Base-by-base conservation (phyloP, 1,139 yeast genomes). In the Candida sojae region DNA sequence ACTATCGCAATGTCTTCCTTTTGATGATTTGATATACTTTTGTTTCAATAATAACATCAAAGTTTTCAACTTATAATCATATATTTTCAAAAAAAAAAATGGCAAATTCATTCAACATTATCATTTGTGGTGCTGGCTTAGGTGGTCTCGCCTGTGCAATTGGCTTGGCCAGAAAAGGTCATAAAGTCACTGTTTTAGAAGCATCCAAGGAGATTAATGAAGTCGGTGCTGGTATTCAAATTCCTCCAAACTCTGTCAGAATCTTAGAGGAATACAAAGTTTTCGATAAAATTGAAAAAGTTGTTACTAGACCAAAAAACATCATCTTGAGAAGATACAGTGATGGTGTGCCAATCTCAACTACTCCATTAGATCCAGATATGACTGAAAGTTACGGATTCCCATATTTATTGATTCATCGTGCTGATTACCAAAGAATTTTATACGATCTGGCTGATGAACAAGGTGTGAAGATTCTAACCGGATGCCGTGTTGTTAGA, bases 161-260 rank as follows among this genome's bases (percentile, higher is more conserved):
- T 21, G 69, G 70, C 2, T 53, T 71, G 44, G 57, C 58, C 34
- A 51, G 60, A 45, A 61, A 61, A 10, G 75, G 75, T 26, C 74
- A 71, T 52, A 54, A 57, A 33, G 75, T 70, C 11, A 57, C 55
- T 11, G 57, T 70, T 13, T 59, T 66, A 35, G 75, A 70, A 54
- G 59, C 66, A 37, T 67, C 72, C 25, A 54, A 56, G 35, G 57
- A 53, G 39, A 56, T 67, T 11, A 67, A 66, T 12, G 77, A 72
- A 54, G 74, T 72, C 8, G 77, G 77, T 6, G 77, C 76, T 7
- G 73, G 73, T 9, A 68, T 68, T 46, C 73, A 68, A 54, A 58
- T 66, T 32, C 70, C 70, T 13, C 73, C 73, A 12, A 67, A 66
- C 39, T 60, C 70, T 21, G 56, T 62, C 36, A 53, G 57, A 41